Base-by-base conservation (phyloP, 1,139 yeast genomes). In the Diutina rugosa region DNA sequence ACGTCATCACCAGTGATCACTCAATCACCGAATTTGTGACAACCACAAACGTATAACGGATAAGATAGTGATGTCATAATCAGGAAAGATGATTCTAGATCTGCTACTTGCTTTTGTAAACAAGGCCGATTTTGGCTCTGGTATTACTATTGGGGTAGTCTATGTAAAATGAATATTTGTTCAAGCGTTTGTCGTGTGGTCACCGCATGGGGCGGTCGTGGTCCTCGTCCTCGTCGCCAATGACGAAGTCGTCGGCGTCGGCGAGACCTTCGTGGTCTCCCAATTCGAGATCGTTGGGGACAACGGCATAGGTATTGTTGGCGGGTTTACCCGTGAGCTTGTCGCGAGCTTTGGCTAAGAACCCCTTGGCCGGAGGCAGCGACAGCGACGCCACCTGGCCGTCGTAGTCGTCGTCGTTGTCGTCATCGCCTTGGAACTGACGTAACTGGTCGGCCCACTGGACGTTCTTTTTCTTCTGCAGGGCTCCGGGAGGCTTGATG, bases 381-480 rank as follows among this genome's bases (percentile, higher is more conserved):
- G 44, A 16, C 41, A 32, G 45, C n/a, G 53, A 32, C 14, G 26
- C 53, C 45, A 49, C 32, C 18, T 49, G 53, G 6, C 28, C n/a
- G 16, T 49, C 53, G 28, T 29, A 49, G 30, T 71, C 74, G 21
- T 65, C 68, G 32, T 67, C 18, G 2, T n/a, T n/a, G n/a, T 18
- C 70, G 30, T 71, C 74, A 28, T 65, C 68, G 32, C 66, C 70
- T 60, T 74, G 74, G 60, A 71, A 72, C 52, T 65, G 65, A 58
- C 76, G 63, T 57, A 77, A 64, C 63, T 78, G 80, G 62, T 80
- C 84, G 8, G 81, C 78, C 85, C 85, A 81, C 65, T 78, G 84
- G 14, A 81, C 85, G 58, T 75, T 78, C 65, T 80, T 80, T 68
- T 78, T 78, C 62, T 71, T 72, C 2, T 72, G 61, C n/a, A 18